Evolutionary conservation across 192 early-diverging fungal species (phyloP).

Genomic region (Entophlyctis luteolus): DNA sequence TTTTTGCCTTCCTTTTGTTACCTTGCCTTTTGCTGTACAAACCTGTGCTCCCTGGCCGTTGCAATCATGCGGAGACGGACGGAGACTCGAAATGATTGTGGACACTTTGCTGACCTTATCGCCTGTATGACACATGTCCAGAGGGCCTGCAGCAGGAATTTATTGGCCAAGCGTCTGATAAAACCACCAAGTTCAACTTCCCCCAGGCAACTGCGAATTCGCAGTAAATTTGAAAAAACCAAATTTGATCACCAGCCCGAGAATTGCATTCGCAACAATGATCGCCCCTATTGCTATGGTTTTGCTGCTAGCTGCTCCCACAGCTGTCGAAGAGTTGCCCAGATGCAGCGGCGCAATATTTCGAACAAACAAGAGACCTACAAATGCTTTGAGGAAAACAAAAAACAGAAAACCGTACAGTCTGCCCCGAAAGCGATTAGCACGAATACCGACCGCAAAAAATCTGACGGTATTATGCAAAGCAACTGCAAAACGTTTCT

Average conservation of each 20-base stretch:
- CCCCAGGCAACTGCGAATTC: no score
- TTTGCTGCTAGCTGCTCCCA: no score
- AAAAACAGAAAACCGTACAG: conserved; percentile 39
- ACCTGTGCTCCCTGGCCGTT: no score
- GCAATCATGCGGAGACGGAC: no score
- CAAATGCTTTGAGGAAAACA: not conserved
- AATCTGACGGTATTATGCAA: conserved; percentile 76
- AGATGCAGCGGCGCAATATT: conserved; percentile 32
- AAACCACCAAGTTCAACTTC: no score
- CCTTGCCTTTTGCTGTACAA: no score
- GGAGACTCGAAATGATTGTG: no score
- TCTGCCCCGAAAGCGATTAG: conserved; percentile 69
- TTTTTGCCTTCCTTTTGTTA: no score
- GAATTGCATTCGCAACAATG: conserved; percentile 25
- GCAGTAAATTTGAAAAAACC: conserved; percentile 81
- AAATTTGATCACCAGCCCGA: conserved; percentile 74
- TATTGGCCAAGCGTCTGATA: no score
- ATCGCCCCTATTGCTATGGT: conserved; percentile 32
- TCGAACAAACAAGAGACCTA: conserved; percentile 28
- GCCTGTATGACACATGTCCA: no score
- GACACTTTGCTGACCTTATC: no score
- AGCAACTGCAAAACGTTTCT: conserved; percentile 48
- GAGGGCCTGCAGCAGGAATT: no score
- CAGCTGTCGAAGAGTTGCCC: conserved; percentile 11
- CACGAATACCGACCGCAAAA: conserved; percentile 79